Base-by-base conservation (phyloP, 139 green algal genomes). In the Tetratostichococcus sp. region DNA sequence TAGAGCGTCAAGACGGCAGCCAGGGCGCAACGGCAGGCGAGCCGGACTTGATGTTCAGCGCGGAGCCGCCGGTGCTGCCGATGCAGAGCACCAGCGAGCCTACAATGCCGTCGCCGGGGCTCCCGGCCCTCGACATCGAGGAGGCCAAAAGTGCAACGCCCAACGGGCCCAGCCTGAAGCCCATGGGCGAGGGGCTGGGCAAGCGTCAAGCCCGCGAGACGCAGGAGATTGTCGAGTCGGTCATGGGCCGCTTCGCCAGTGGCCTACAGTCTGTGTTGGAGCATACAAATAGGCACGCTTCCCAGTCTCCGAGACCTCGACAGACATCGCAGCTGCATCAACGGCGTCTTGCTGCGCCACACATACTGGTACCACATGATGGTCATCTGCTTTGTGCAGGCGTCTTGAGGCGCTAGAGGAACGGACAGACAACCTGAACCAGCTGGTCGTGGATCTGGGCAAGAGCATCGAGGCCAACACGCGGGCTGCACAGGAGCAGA, bases 371-470 rank as follows among this genome's bases (percentile, higher is more conserved):
- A n/a, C n/a, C n/a, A n/a, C 39, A 50, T 50, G 39, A 50, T 50
- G 39, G n/a, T n/a, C n/a, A 50, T 11, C 14, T 62, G 14, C 50
- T 4, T 43, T 69, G 0, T 39, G 21, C 78, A 86, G 80, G 31
- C 83, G 84, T 0, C 71, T 89, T 72, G 82, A 84, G 67, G 65
- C 43, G 2, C 43, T 89, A 68, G 85, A 89, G 67, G 70, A 77
- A 66, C 74, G 73, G 14, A 76, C 68, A 26, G 84, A 89, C 39
- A 75, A 86, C 75, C 79, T 89, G 17, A 65, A 58, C 2, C 67
- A 77, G n/a, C 67, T 67, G 43, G 32, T 85, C 68, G 62, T 70
- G 17, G 85, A 89, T 30, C 65, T 82, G n/a, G 75, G 81, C 43
- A 59, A 81, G 35, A 83, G 79, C n/a, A 76, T 65, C 25, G 67